Evolutionary conservation across 75 land plant genomes (phyloP), one percentile per base, ranked within the genome.

Genomic region (Selaginella moellendorffii): DNA sequence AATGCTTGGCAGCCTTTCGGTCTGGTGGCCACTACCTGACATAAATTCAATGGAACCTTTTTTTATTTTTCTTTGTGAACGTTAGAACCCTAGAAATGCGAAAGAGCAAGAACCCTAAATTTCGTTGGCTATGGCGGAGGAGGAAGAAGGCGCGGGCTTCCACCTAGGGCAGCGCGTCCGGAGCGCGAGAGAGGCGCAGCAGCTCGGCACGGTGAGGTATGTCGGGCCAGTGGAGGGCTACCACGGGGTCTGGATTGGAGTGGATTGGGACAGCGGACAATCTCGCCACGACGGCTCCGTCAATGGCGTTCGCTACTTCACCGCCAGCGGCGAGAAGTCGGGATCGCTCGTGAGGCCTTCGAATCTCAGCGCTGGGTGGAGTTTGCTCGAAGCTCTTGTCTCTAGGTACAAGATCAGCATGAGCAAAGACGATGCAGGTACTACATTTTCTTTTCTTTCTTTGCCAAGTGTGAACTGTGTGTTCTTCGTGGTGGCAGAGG

Each of bases 261-360:
- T 87, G 25, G 93, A 91, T 22, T 91, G 97, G 97, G 97, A 91
- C 69, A 66, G 72, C 29, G 82, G 76, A 0, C 67, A 72, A 0
- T 93, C 81, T 20, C 82, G 84, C 31, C 93, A 91, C 68, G 80
- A 87, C 36, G 97, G 97, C 0, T 63, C 83, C 42, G 58, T 85
- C 67, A 74, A 79, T 24, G 95, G 95, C 0, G 77, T 76, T 54
- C 71, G 75, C 26, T 91, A 91, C 68, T 87, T 91, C 65, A 53
- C 61, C 0, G 79, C 89, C 2, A 30, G 22, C 2, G 30, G 52
- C 27, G 71, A 66, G 12, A 63, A 31, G 0, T 85, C 97, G 0
- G 97, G 74, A 0, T 87, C 95, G 1, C 77, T 92, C 61, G 83
- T 81, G 23, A 77, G 95, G 9, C 71, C 80, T 27, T 74, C 79